Evolutionary conservation across 1,284 basidiomycete genomes (phyloP).

Genomic region (Naganishia liquefaciens): DNA sequence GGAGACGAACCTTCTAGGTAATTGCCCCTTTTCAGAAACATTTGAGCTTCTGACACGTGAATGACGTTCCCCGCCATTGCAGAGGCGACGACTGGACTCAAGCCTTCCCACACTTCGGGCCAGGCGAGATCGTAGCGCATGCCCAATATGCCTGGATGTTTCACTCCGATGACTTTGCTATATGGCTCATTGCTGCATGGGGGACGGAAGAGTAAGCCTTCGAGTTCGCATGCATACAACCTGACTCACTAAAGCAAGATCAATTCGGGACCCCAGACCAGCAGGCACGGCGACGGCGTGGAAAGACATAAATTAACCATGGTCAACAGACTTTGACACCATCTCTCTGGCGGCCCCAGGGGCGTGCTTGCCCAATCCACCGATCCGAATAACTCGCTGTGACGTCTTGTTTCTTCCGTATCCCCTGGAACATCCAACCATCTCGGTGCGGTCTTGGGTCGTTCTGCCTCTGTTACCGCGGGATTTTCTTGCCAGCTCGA

Average conservation of each 20-base stretch:
- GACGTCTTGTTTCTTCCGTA: neutral
- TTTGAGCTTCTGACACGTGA: conserved; percentile 37
- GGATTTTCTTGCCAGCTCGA: neutral
- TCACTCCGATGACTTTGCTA: conserved; percentile 30
- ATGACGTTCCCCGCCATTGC: conserved; percentile 33
- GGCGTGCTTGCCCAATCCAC: conserved; percentile 24
- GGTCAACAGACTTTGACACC: conserved; percentile 21
- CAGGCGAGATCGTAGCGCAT: conserved; percentile 37
- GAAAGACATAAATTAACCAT: conserved; percentile 27
- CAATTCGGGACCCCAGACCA: conserved; percentile 28
- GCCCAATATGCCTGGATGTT: conserved; percentile 39
- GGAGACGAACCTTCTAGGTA: conserved; percentile 8
- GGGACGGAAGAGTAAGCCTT: neutral
- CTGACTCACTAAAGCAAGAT: conserved; percentile 29
- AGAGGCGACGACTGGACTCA: conserved; percentile 22
- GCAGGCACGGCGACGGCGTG: conserved; percentile 31
- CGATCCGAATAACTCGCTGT: conserved; percentile 12
- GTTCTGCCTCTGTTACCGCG: neutral
- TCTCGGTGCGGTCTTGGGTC: neutral
- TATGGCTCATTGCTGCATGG: conserved; percentile 34
- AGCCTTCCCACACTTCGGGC: conserved; percentile 37
- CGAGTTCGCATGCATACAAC: neutral
- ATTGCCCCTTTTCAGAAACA: conserved; percentile 35
- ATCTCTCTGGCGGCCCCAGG: conserved; percentile 21
- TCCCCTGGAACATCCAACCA: conserved; percentile 14